A percentile compares a stretch with the other conserved stretches of the same genome.
These are phyloP conservation scores for Pholiota molesta DNA, from an alignment of 768 basidiomycete species.

Conservation along the genomic window DNA sequence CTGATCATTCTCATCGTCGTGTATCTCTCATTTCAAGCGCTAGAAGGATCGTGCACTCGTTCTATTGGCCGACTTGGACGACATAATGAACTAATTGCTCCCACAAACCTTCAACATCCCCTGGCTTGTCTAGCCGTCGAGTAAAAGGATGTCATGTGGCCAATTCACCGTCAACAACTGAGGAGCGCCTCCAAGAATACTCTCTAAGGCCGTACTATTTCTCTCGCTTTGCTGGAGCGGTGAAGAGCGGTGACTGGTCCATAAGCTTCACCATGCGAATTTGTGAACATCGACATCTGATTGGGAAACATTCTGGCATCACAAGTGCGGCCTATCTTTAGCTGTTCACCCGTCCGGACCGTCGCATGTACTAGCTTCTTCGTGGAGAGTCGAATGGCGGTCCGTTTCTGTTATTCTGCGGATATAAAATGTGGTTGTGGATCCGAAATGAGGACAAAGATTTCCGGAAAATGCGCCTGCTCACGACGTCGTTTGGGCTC, in stretches of 20 bases:
- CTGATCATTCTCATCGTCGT: background rate
- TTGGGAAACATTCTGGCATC: background rate
- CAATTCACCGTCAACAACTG: background rate
- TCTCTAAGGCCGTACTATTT: constrained; percentile 1
- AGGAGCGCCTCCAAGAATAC: constrained; percentile 14
- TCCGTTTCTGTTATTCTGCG: constrained; percentile 7
- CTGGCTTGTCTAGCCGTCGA: background rate
- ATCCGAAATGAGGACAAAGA: background rate
- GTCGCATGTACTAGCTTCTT: background rate
- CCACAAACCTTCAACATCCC: background rate
- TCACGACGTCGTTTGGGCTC: constrained; percentile 8
- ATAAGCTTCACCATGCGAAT: background rate
- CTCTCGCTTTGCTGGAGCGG: constrained; percentile 3
- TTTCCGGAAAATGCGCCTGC: constrained; percentile 14
- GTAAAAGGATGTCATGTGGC: constrained; percentile 1
- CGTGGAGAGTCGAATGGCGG: constrained; percentile 6
- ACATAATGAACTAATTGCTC: background rate
- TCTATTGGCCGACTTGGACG: background rate
- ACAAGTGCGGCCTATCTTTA: constrained; percentile 6
- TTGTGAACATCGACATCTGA: background rate
- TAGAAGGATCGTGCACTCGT: background rate
- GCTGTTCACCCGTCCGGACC: constrained; percentile 8
- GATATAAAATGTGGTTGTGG: constrained; percentile 9
- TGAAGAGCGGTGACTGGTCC: constrained; percentile 14
- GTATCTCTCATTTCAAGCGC: background rate